Conservation (phyloP, 2,329 filamentous ascomycete genomes). For the Colletotrichum sublineola region DNA sequence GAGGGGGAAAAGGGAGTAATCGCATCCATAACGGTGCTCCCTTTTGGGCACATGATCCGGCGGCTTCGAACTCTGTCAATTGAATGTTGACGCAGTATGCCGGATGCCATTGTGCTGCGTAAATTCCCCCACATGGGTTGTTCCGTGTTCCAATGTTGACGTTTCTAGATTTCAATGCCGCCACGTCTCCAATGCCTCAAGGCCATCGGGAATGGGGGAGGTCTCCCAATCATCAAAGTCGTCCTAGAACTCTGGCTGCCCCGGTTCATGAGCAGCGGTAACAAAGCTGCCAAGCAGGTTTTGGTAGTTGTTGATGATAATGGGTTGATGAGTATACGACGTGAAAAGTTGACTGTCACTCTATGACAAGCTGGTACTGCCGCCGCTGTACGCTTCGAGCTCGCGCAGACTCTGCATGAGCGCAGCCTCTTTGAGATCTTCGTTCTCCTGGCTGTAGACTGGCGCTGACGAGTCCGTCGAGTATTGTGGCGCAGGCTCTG, state of each 20-base stretch:
- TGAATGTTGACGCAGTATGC: background rate
- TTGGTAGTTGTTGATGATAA: background rate
- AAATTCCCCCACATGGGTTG: background rate
- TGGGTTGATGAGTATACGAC: slow-evolving; percentile 30
- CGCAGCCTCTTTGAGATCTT: slow-evolving; percentile 39
- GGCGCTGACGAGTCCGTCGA: slow-evolving; percentile 24
- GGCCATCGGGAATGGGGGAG: background rate
- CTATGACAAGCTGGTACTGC: slow-evolving; percentile 35
- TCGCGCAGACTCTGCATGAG: slow-evolving; percentile 42
- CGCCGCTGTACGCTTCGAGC: slow-evolving; percentile 42
- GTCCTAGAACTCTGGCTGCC: background rate
- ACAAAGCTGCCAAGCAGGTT: too few relatives aligned
- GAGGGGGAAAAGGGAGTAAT: background rate
- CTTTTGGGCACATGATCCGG: background rate
- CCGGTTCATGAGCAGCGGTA: background rate
- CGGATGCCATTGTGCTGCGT: slow-evolving; percentile 1
- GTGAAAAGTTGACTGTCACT: slow-evolving; percentile 21
- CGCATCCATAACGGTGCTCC: background rate
- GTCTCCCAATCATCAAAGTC: background rate
- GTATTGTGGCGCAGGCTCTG: slow-evolving; percentile 28
- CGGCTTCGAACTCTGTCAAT: background rate
- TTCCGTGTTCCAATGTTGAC: background rate
- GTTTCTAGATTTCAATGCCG: background rate
- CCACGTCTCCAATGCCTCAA: background rate
- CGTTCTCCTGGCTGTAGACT: slow-evolving; percentile 37